Evolutionary conservation across 305 asterid genomes (phyloP).

Genomic region (Solanum hybrid): DNA sequence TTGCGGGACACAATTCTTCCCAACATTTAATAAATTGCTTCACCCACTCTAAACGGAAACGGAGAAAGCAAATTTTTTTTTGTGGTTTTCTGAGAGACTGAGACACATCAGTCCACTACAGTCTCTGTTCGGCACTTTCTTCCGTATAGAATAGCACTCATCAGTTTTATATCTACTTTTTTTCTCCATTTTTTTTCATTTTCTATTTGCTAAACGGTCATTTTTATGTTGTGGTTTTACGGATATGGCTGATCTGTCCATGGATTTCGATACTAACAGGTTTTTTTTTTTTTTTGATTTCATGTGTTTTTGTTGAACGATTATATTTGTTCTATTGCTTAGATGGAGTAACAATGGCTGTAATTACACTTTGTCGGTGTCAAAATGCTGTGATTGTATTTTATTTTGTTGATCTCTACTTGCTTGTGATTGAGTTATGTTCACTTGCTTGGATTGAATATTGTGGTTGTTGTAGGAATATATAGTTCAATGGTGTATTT

Average conservation of each 20-base stretch:
- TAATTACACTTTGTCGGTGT: background rate
- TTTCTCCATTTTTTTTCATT: background rate
- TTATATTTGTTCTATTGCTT: background rate
- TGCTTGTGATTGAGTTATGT: background rate
- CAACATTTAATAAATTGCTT: background rate
- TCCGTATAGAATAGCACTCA: background rate
- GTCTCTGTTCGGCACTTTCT: background rate
- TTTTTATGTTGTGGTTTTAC: background rate
- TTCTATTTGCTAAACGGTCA: background rate
- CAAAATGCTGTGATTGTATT: background rate
- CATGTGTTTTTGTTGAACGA: background rate
- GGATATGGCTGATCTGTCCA: background rate
- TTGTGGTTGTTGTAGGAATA: background rate
- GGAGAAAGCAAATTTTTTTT: background rate
- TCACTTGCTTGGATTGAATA: background rate
- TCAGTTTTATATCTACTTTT: background rate
- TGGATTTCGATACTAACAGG: background rate
- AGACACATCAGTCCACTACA: background rate
- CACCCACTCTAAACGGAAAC: background rate
- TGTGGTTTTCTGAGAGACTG: background rate
- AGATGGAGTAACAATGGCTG: background rate
- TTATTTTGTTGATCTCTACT: background rate
- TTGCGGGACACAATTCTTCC: background rate
- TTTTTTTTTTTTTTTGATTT: background rate
- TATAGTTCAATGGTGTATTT: background rate